These are phyloP conservation scores for Boletales sp. DNA, from an alignment of 768 basidiomycete species.

Conservation along the genomic window DNA sequence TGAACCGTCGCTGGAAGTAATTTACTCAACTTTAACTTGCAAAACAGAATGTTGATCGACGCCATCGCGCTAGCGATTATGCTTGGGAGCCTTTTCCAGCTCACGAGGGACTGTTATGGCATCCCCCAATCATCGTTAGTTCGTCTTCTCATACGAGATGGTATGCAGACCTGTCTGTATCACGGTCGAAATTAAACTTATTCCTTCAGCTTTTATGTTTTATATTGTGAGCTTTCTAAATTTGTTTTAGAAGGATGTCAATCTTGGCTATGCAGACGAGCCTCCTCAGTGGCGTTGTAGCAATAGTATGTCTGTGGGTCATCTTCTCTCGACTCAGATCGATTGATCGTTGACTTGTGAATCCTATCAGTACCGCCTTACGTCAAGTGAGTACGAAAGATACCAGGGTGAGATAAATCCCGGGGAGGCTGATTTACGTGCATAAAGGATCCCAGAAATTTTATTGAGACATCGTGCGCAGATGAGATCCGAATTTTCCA, in stretches of 20 bases:
- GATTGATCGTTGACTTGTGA: not conserved
- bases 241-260: not conserved
- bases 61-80: not conserved
- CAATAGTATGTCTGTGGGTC: slow-evolving; percentile 15
- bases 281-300: slow-evolving; percentile 3
- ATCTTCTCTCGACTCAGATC: not conserved
- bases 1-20: not conserved
- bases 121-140: slow-evolving; percentile 4
- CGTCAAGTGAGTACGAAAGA: slow-evolving; percentile 4
- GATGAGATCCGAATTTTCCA: not conserved
- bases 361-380: slow-evolving; percentile 6
- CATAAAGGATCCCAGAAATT: not conserved
- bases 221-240: slow-evolving; percentile 6
- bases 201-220: slow-evolving; percentile 10
- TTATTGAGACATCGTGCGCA: not conserved
- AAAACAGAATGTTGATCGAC: slow-evolving; percentile 1
- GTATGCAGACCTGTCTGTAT: not conserved
- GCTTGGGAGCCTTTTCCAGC: not conserved
- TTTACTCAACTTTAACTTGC: not conserved
- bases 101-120: not conserved
- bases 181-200: not conserved
- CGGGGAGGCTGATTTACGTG: too few species aligned
- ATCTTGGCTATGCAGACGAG: slow-evolving; percentile 1
- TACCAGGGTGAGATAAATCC: not conserved
- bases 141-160: not conserved